Conservation (phyloP, 495 filamentous ascomycete genomes). For the Usnea hakonensis region DNA sequence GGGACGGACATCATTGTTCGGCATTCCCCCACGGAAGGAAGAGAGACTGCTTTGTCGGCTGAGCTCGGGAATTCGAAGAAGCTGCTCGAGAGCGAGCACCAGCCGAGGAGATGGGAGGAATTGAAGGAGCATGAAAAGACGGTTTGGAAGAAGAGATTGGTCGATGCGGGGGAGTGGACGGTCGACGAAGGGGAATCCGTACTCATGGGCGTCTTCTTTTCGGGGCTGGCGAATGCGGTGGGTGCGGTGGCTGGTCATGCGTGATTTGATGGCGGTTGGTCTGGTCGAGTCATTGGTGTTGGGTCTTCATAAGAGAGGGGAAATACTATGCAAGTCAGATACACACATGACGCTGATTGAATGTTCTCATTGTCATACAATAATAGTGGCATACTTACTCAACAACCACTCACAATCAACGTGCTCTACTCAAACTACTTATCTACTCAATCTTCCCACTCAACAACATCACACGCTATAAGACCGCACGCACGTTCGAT, state of each 20-base stretch:
- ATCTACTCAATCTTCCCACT: no score
- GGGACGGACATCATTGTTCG: constrained; percentile 13
- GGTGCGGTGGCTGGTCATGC: constrained; percentile 37
- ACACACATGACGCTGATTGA: no score
- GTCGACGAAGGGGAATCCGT: constrained; percentile 64
- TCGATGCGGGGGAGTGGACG: constrained; percentile 64
- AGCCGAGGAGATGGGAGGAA: constrained; percentile 57
- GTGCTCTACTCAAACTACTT: no score
- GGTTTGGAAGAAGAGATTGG: constrained; percentile 61
- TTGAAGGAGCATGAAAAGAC: constrained; percentile 49
- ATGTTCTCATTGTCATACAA: no score
- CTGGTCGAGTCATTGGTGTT: background rate
- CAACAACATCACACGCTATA: no score
- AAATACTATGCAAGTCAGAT: no score
- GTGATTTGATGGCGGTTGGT: background rate
- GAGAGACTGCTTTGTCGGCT: constrained; percentile 22
- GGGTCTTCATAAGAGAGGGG: no score
- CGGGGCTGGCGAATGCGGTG: constrained; percentile 53
- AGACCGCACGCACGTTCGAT: no score
- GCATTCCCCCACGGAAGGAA: constrained; percentile 24
- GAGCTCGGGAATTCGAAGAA: constrained; percentile 1
- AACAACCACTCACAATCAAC: no score
- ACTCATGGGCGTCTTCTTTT: constrained; percentile 67
- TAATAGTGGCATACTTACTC: no score
- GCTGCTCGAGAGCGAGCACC: constrained; percentile 23